phyloP scores from a whole-genome alignment of 768 basidiomycete genomes.

The Collybia sp. region DNA sequence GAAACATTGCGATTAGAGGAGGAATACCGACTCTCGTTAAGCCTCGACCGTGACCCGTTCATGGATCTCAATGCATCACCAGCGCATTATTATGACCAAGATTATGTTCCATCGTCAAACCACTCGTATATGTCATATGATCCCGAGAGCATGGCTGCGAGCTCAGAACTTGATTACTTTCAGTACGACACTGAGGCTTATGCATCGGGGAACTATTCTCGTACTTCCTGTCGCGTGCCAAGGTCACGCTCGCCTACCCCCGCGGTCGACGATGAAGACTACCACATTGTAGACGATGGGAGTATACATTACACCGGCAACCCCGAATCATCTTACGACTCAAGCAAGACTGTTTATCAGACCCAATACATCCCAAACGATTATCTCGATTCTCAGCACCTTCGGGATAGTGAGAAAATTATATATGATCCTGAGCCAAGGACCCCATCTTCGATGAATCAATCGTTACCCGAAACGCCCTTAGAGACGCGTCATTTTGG shows the following conservation, averaged over 20 bases:
- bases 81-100: conserved; percentile 30
- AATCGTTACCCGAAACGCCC: conserved; percentile 45
- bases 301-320: conserved; percentile 52
- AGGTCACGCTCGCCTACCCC: conserved; percentile 78
- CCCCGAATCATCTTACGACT: conserved; percentile 24
- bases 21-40: conserved; percentile 17
- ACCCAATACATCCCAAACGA: conserved; percentile 12
- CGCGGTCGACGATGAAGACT: conserved; percentile 69
- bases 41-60: conserved; percentile 20
- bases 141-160: conserved; percentile 25
- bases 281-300: conserved; percentile 51
- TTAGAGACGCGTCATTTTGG: conserved; percentile 80
- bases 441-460: conserved; percentile 34
- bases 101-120: conserved; percentile 26
- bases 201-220: conserved; percentile 55
- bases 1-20: conserved; percentile 55
- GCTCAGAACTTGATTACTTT: conserved; percentile 51
- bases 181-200: conserved; percentile 65
- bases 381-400: conserved; percentile 12
- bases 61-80: conserved; percentile 11
- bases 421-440: conserved; percentile 38
- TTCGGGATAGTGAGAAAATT: conserved; percentile 22
- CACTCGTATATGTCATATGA: conserved; percentile 28
- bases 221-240: conserved; percentile 41
- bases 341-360: conserved; percentile 31